A percentile compares a stretch with the other conserved stretches of the same genome.
Evolutionary conservation across 2,329 filamentous ascomycete species (phyloP).

Genomic region (Diaporthe velutina): DNA sequence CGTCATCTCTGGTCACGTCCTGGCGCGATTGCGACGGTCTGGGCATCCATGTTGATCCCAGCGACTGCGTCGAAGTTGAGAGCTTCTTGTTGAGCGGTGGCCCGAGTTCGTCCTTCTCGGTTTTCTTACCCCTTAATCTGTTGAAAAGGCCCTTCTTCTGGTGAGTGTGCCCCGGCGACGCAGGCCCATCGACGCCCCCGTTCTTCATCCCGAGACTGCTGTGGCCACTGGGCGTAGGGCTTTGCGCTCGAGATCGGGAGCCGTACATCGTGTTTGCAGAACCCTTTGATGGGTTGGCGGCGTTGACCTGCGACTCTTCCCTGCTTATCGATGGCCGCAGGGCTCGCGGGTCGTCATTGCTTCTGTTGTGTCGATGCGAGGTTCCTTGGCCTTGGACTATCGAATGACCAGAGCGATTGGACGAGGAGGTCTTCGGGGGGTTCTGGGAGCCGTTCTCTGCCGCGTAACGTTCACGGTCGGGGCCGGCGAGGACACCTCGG

Average conservation of each 20-base stretch:
- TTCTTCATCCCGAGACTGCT: slow-evolving; percentile 61
- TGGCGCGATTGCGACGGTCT: slow-evolving; percentile 59
- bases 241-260: slow-evolving; percentile 75
- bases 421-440: slow-evolving; percentile 73
- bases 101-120: slow-evolving; percentile 66
- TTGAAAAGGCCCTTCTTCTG: slow-evolving; percentile 65
- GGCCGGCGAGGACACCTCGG: slow-evolving; percentile 75
- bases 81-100: slow-evolving; percentile 60
- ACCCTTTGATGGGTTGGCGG: slow-evolving; percentile 59
- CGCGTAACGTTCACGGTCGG: slow-evolving; percentile 77
- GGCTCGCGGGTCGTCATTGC: slow-evolving; percentile 74
- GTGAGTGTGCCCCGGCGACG: slow-evolving; percentile 67
- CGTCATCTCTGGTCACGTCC: slow-evolving; percentile 57
- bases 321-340: slow-evolving; percentile 80
- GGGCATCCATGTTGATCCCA: slow-evolving; percentile 52
- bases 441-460: slow-evolving; percentile 61
- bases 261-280: slow-evolving; percentile 60
- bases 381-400: slow-evolving; percentile 76
- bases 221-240: slow-evolving; percentile 83
- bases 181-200: slow-evolving; percentile 65
- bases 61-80: slow-evolving; percentile 65
- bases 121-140: slow-evolving; percentile 64
- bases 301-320: slow-evolving; percentile 75
- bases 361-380: slow-evolving; percentile 76
- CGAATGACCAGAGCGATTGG: slow-evolving; percentile 69